Evolutionary conservation across 2,329 filamentous ascomycete species (phyloP).

Genomic region (Venturia asperata): DNA sequence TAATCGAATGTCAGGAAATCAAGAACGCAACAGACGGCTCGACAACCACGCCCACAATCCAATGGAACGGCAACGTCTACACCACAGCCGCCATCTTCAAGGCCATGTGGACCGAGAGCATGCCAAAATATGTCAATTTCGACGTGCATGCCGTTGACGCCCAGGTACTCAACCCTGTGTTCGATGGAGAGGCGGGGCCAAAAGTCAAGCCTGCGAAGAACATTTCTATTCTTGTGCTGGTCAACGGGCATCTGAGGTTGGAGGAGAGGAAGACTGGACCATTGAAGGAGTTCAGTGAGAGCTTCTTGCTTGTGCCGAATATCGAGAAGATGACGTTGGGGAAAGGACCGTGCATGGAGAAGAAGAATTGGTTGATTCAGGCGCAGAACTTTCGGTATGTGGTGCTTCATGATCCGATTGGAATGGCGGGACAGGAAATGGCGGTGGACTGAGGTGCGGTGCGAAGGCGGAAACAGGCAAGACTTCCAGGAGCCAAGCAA

Average conservation of each 20-base stretch:
- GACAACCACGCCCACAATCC: slow-evolving; percentile 56
- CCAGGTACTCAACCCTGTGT: slow-evolving; percentile 67
- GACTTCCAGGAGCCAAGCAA: background rate
- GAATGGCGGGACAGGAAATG: slow-evolving; percentile 17
- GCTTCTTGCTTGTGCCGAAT: slow-evolving; percentile 67
- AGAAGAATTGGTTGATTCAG: slow-evolving; percentile 36
- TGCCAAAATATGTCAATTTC: slow-evolving; percentile 54
- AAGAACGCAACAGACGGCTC: slow-evolving; percentile 45
- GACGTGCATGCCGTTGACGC: slow-evolving; percentile 70
- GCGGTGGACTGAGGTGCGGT: slow-evolving; percentile 7
- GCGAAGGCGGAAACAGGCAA: background rate
- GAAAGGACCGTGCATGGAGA: slow-evolving; percentile 28
- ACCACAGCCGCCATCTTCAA: slow-evolving; percentile 58
- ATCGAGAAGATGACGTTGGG: slow-evolving; percentile 27
- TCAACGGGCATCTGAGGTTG: slow-evolving; percentile 65
- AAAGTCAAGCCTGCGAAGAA: slow-evolving; percentile 45
- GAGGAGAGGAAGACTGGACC: slow-evolving; percentile 52
- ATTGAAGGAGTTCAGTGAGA: slow-evolving; percentile 69
- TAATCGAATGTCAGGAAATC: background rate
- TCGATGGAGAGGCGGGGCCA: slow-evolving; percentile 41
- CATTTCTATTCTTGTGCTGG: slow-evolving; percentile 64
- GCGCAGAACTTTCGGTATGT: slow-evolving; percentile 39
- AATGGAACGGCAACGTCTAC: slow-evolving; percentile 68
- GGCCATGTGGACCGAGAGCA: slow-evolving; percentile 59
- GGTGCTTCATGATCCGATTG: slow-evolving; percentile 22